Conservation (phyloP, 495 filamentous ascomycete genomes). For the Penicilliopsis zonata region DNA sequence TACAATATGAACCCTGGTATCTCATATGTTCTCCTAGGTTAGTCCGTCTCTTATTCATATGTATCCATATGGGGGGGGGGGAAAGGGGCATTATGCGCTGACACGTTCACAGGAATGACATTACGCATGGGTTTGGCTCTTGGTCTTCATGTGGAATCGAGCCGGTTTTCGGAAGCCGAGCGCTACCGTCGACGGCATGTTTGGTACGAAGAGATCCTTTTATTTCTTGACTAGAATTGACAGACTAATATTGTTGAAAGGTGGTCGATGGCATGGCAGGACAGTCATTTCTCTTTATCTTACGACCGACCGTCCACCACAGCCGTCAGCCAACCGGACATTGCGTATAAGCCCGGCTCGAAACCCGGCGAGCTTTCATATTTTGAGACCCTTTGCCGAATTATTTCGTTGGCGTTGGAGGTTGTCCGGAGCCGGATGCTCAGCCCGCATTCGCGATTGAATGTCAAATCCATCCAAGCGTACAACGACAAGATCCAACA, state of each 20-base stretch:
- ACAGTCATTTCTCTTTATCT: slow-evolving; percentile 47
- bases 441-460: slow-evolving; percentile 29
- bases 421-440: slow-evolving; percentile 45
- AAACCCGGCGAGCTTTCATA: slow-evolving; percentile 33
- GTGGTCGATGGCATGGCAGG: slow-evolving; percentile 54
- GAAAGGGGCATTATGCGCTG: slow-evolving; percentile 1
- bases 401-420: slow-evolving; percentile 40
- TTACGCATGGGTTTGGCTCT: slow-evolving; percentile 46
- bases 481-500: slow-evolving; percentile 38
- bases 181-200: slow-evolving; percentile 28
- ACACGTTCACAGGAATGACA: slow-evolving; percentile 30
- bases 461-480: slow-evolving; percentile 30
- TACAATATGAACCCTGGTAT: slow-evolving; percentile 57
- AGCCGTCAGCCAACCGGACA: slow-evolving; percentile 34
- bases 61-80: too few species aligned
- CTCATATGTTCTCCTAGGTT: slow-evolving; percentile 43
- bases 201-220: slow-evolving; percentile 28
- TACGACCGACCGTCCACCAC: slow-evolving; percentile 46
- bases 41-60: slow-evolving; percentile 1
- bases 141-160: slow-evolving; percentile 42
- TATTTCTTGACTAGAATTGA: neutral
- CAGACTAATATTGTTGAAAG: slow-evolving; percentile 11
- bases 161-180: slow-evolving; percentile 29
- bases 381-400: slow-evolving; percentile 40
- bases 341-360: slow-evolving; percentile 29